Evolutionary conservation across 1,284 basidiomycete genomes (phyloP), one percentile per base, ranked within the genome.

Genomic region (Ustilago cynodontis): DNA sequence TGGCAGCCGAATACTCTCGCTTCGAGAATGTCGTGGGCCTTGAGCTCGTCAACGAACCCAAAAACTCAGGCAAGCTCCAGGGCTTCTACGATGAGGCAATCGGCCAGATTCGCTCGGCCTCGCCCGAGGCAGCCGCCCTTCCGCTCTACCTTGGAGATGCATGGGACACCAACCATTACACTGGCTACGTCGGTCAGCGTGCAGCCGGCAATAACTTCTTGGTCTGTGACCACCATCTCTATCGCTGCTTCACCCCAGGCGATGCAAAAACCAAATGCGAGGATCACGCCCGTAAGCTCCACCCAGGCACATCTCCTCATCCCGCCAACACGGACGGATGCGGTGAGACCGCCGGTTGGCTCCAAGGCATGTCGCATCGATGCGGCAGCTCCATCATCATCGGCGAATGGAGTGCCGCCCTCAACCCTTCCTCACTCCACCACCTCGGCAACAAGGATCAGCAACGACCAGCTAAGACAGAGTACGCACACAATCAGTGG

Each of bases 21-120:
- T 88, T 89, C 35, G 88, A 89, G 2, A 93, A 94, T 82, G 87
- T 95, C 28, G 89, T 94, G 47, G 94, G 93, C 7, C 88, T 95
- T 56, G 92, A 95, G 84, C 88, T 95, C 3, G 87, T 95, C 50
- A 95, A 95, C 85, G 94, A 95, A 85, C 94, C 94, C 1, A 90
- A 90, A 35, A 88, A 89, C 39, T 67, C 79, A 20, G 63, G 54
- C n/a, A 52, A 28, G 7, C 66, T 85, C 1, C 68, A 79, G 35
- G 55, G 60, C 28, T 83, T 82, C 37, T 83, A 84, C 67, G 85
- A 88, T 20, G 83, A 88, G 4, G 90, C 91, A 1, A 89, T 94
- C 64, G 82, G 86, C 28, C 87, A 89, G 16, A 84, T 94, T 4
- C 90, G 90, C 14, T 68, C 67, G 18, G 43, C 64, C 26, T 73